phyloP scores from a whole-genome alignment of 371 early-diverging fungal species.

The Mucor plumbeus region DNA sequence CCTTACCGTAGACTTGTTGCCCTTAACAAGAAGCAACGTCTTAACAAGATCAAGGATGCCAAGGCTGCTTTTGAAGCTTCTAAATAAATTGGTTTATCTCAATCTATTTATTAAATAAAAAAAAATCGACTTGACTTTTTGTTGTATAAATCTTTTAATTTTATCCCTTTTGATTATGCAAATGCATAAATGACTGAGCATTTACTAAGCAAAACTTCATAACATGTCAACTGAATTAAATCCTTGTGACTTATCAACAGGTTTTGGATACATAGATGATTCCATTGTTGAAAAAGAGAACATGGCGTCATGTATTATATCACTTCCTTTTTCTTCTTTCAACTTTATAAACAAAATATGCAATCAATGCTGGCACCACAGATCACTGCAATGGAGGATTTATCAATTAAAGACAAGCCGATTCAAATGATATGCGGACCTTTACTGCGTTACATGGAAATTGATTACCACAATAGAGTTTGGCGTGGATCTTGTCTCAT shows the following conservation, averaged over 20 bases:
- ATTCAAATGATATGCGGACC: slow-evolving; percentile 40
- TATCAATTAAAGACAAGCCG: slow-evolving; percentile 8
- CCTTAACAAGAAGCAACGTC: slow-evolving; percentile 89
- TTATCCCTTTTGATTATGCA: not conserved
- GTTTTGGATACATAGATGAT: not conserved
- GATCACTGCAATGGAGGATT: slow-evolving; percentile 2
- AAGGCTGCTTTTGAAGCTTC: slow-evolving; percentile 75
- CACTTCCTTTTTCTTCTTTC: not conserved
- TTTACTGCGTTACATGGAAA: slow-evolving; percentile 38
- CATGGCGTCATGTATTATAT: not conserved
- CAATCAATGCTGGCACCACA: not conserved
- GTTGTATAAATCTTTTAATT: not conserved
- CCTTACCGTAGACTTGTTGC: slow-evolving; percentile 63
- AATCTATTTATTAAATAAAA: not conserved
- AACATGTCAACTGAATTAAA: not conserved
- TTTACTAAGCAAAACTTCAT: not conserved
- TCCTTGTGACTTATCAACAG: slow-evolving; percentile 4
- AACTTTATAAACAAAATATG: not conserved
- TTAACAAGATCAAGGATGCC: slow-evolving; percentile 90
- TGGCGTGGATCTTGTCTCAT: slow-evolving; percentile 46
- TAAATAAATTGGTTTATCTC: slow-evolving; percentile 14
- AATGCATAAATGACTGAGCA: not conserved
- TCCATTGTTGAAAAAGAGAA: not conserved
- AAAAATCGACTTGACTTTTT: slow-evolving; percentile 7
- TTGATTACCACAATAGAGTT: slow-evolving; percentile 27